phyloP scores from a whole-genome alignment of 1,284 basidiomycete genomes.

The Singerocomus inundabilis region DNA sequence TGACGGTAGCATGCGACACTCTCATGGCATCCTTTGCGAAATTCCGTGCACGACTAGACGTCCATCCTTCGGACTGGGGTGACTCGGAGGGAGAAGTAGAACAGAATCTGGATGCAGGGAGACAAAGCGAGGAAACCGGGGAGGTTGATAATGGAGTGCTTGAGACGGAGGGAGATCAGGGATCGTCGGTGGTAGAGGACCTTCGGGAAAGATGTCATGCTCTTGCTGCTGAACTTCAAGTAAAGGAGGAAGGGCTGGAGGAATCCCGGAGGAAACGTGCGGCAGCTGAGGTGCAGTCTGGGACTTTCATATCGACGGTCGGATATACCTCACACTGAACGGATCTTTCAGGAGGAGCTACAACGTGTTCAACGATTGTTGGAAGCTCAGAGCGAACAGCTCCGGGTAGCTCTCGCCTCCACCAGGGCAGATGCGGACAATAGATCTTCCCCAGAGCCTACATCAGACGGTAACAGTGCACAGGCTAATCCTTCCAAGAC shows the following conservation, averaged over 20 bases:
- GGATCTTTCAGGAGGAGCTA: constrained; percentile 21
- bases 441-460: constrained; percentile 2
- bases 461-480: constrained; percentile 6
- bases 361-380: constrained; percentile 14
- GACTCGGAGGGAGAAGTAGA: constrained; percentile 30
- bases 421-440: constrained; percentile 4
- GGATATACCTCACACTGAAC: constrained; percentile 9
- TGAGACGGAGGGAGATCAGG: constrained; percentile 13
- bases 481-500: constrained; percentile 3
- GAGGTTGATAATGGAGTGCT: constrained; percentile 9
- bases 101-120: constrained; percentile 19
- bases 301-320: not conserved
- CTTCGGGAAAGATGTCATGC: constrained; percentile 17
- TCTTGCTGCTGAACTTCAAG: constrained; percentile 21
- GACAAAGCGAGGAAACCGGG: constrained; percentile 20
- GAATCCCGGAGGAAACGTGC: constrained; percentile 18
- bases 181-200: not conserved
- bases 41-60: constrained; percentile 28
- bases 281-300: constrained; percentile 22
- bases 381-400: constrained; percentile 22
- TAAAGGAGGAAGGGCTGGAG: constrained; percentile 22
- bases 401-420: constrained; percentile 18
- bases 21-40: constrained; percentile 35
- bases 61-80: constrained; percentile 21
- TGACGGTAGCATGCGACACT: constrained; percentile 22